Evolutionary conservation across 306 rosid species (phyloP).

Genomic region (Ceratonia siliqua): DNA sequence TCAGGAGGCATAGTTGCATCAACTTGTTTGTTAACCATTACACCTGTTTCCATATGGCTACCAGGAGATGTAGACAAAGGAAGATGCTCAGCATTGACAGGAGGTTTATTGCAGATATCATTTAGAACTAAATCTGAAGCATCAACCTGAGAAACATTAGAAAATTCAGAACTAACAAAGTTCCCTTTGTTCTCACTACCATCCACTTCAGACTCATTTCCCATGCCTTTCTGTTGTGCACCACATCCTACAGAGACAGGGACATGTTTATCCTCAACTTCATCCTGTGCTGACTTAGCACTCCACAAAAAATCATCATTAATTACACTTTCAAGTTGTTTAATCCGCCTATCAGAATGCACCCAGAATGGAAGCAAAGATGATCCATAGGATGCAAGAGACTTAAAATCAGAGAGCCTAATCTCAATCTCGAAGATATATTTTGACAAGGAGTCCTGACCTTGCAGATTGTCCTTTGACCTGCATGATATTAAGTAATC

Average conservation of each 20-base stretch:
- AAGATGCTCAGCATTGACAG: constrained; percentile 37
- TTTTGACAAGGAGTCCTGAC: constrained; percentile 48
- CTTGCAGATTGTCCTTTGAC: constrained; percentile 47
- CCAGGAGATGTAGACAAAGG: constrained; percentile 40
- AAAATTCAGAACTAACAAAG: constrained; percentile 40
- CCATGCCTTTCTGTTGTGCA: constrained; percentile 36
- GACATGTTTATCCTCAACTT: constrained; percentile 44
- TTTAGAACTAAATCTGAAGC: constrained; percentile 29
- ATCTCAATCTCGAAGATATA: constrained; percentile 76
- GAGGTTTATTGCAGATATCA: constrained; percentile 25
- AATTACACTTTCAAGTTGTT: constrained; percentile 63
- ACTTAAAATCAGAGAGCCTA: constrained; percentile 76
- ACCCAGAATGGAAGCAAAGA: constrained; percentile 88
- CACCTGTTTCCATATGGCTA: constrained; percentile 32
- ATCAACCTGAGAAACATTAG: constrained; percentile 39
- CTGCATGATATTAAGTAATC: constrained; percentile 47
- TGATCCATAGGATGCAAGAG: constrained; percentile 62
- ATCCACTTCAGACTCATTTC: constrained; percentile 40
- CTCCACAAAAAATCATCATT: constrained; percentile 50
- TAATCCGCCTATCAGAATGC: constrained; percentile 76
- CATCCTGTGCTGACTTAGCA: constrained; percentile 37
- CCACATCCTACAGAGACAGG: constrained; percentile 35
- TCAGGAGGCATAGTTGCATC: constrained; percentile 42
- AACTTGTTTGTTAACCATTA: constrained; percentile 41
- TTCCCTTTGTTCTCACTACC: constrained; percentile 28